Percentiles rank a stretch among this genome's conserved stretches.
These are phyloP conservation scores for Cystobasidium onofrii DNA, from an alignment of 768 basidiomycete genomes.

Conservation along the genomic window DNA sequence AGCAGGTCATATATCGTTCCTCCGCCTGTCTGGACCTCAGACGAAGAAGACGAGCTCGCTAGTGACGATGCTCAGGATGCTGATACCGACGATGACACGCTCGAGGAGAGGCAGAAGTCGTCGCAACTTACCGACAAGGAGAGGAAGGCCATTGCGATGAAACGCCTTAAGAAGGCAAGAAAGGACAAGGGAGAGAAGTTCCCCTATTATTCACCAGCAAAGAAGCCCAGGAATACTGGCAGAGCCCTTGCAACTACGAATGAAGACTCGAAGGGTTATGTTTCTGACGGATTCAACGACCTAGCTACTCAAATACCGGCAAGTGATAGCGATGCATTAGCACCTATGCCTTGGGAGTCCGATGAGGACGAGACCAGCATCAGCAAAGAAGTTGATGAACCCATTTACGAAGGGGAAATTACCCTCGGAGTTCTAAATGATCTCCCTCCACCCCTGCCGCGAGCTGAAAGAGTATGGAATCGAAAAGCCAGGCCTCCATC, in stretches of 20 bases:
- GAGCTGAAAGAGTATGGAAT: neutral
- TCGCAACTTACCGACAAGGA: neutral
- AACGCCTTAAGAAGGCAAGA: neutral
- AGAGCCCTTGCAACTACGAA: neutral
- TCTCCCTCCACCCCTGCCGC: neutral
- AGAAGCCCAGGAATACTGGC: neutral
- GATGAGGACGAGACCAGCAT: neutral
- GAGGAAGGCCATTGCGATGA: neutral
- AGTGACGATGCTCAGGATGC: neutral
- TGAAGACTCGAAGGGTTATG: neutral
- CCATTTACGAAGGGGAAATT: neutral
- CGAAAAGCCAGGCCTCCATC: neutral
- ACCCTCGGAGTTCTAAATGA: neutral
- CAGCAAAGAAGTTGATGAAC: neutral
- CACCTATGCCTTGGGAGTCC: slow-evolving; percentile 1
- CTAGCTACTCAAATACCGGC: neutral
- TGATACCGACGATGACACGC: neutral
- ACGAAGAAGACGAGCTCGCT: neutral
- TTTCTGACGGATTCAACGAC: neutral
- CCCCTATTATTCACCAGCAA: neutral
- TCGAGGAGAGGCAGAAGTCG: neutral
- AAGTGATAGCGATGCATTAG: neutral
- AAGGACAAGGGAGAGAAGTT: neutral
- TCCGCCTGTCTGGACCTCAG: neutral
- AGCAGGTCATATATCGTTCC: neutral